Conservation (phyloP, 352 stramenopile genomes). For the Ochromonadaceae sp. region DNA sequence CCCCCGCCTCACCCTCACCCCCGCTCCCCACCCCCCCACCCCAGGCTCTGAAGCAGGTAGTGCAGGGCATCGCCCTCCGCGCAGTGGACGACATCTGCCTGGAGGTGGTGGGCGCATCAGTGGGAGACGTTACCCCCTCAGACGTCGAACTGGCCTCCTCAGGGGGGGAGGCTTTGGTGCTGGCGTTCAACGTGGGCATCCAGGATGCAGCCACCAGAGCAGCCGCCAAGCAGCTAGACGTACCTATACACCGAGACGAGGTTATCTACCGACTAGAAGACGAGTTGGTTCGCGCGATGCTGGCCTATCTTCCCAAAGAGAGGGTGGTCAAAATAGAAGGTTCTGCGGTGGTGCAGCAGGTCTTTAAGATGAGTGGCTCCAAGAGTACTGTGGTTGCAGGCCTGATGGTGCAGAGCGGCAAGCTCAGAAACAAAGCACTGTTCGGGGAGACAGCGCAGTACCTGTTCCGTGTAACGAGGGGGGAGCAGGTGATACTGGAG, state of each 20-base stretch:
- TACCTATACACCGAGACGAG: conserved; percentile 49
- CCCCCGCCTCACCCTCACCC: too few relatives aligned
- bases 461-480: conserved; percentile 11
- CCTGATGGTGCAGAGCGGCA: conserved; percentile 23
- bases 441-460: too few relatives aligned
- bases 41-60: too few relatives aligned
- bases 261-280: conserved; percentile 70
- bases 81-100: conserved; percentile 59
- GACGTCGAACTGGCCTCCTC: conserved; percentile 60
- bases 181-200: conserved; percentile 67
- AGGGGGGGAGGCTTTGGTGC: conserved; percentile 42
- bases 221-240: conserved; percentile 43
- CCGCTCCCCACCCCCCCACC: neutral
- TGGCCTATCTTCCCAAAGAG: neutral
- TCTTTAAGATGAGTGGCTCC: conserved; percentile 51
- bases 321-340: neutral
- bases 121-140: conserved; percentile 51
- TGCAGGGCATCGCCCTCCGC: too few relatives aligned
- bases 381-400: conserved; percentile 50
- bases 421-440: too few relatives aligned
- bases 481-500: conserved; percentile 44
- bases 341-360: conserved; percentile 47
- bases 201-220: conserved; percentile 50
- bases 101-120: conserved; percentile 37
- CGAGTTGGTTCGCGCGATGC: conserved; percentile 39